These are phyloP conservation scores for Eucalyptus tenuipes DNA, from an alignment of 345 rosid species.

Conservation along the genomic window DNA sequence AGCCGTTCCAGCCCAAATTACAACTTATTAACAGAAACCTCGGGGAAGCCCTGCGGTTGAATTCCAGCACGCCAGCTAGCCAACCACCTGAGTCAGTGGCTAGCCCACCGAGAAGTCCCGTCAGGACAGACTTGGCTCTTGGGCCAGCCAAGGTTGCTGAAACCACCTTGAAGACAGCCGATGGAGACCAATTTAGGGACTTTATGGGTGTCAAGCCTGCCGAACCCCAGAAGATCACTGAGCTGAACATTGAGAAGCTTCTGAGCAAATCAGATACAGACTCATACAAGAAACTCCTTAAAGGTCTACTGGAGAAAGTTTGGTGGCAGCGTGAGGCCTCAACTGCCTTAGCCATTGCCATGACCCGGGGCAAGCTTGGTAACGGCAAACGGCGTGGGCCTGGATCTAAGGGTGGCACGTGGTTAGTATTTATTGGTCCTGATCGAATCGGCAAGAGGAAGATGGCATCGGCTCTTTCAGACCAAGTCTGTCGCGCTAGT, in stretches of 20 bases:
- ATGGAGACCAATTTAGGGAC: slow-evolving; percentile 35
- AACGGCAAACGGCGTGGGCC: slow-evolving; percentile 44
- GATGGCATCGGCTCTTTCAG: slow-evolving; percentile 76
- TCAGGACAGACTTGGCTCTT: slow-evolving; percentile 75
- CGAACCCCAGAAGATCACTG: slow-evolving; percentile 34
- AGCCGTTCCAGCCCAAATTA: slow-evolving; percentile 54
- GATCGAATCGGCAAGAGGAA: slow-evolving; percentile 80
- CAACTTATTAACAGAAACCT: slow-evolving; percentile 34
- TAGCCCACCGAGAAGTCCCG: slow-evolving; percentile 61
- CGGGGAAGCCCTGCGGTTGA: slow-evolving; percentile 16
- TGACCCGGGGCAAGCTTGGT: slow-evolving; percentile 61
- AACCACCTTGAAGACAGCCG: slow-evolving; percentile 11
- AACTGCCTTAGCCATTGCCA: slow-evolving; percentile 63
- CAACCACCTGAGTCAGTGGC: slow-evolving; percentile 10
- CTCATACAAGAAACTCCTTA: slow-evolving; percentile 67
- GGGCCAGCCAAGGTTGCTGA: slow-evolving; percentile 41
- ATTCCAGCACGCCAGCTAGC: slow-evolving; percentile 11
- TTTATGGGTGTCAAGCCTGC: slow-evolving; percentile 58
- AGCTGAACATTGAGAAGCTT: slow-evolving; percentile 24
- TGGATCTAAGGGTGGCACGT: slow-evolving; percentile 54
- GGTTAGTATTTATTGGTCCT: slow-evolving; percentile 86
- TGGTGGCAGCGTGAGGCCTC: slow-evolving; percentile 99
- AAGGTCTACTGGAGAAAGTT: slow-evolving; percentile 59
- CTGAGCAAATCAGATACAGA: slow-evolving; percentile 39
- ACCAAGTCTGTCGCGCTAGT: slow-evolving; percentile 32